Base-by-base conservation (phyloP, 441 rosid genomes). In the Populus hybrid region DNA sequence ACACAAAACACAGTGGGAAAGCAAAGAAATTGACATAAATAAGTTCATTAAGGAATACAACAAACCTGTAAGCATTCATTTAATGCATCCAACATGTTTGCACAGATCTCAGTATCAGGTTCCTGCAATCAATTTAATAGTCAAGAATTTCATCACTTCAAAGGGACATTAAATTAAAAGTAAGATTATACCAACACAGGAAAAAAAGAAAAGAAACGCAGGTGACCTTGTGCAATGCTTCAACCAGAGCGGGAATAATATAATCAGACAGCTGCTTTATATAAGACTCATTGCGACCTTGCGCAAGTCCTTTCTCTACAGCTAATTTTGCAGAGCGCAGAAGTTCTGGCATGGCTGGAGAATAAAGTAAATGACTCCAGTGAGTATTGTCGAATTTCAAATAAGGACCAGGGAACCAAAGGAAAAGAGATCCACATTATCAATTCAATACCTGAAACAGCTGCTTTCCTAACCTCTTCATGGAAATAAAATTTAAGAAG, bases 381-480 rank as follows among this genome's bases (percentile, higher is more conserved):
- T 45, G n/a, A 80, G 24, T 7, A 73, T 38, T 71, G 14, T 4
- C 1, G 74, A 77, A 36, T 14, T 35, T 68, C 78, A 42, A 68
- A 21, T 9, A 31, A 64, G 69, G 12, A 12, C 12, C 29, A 35
- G 24, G 16, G 2, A 64, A 31, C 24, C 12, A 53, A 14, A 67
- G 9, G 10, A 69, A 69, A 45, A 35, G 23, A 71, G 9, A 78
- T n/a, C 68, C 56, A 69, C 35, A 56, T 29, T 38, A 24, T 31
- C 53, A 59, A 45, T 64, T 71, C 66, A 33, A 69, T 87, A 97
- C 99, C 99, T 89, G 99, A 97, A 84, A 97, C 99, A 80, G 99
- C 99, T 77, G 99, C 99, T 90, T 94, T 97, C 87, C 99, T 97
- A 74, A 97, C 99, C 86, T 97, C 99, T 77, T 97, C 99, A 40